Evolutionary conservation across 768 basidiomycete genomes (phyloP).

Genomic region (Imleria badia): DNA sequence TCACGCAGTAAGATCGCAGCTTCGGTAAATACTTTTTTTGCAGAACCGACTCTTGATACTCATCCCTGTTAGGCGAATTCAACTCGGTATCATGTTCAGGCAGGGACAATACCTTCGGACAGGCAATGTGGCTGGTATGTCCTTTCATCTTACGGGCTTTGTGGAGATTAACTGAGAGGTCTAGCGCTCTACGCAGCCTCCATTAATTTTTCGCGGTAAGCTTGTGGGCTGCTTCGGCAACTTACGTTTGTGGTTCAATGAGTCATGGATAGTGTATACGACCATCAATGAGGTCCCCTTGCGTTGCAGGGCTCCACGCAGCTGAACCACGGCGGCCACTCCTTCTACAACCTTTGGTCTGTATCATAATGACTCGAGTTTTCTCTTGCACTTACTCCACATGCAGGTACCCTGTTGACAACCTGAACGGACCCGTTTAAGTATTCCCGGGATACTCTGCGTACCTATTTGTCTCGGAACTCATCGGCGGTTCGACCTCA

Average conservation of each 20-base stretch:
- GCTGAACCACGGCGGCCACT: conserved; percentile 25
- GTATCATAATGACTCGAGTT: neutral
- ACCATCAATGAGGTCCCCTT: conserved; percentile 56
- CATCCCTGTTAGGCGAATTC: conserved; percentile 43
- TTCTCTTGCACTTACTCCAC: neutral
- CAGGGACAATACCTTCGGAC: conserved; percentile 50
- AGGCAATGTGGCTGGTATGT: conserved; percentile 52
- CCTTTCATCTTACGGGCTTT: neutral
- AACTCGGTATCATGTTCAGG: conserved; percentile 57
- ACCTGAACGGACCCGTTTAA: conserved; percentile 46
- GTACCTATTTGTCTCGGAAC: conserved; percentile 51
- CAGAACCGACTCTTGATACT: neutral
- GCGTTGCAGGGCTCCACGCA: conserved; percentile 50
- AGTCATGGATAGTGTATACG: conserved; percentile 39
- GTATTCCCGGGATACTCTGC: conserved; percentile 55
- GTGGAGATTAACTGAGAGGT: neutral
- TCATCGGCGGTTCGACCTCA: conserved; percentile 44
- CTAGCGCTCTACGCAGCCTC: conserved; percentile 30
- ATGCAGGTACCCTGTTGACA: conserved; percentile 48
- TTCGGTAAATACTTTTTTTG: conserved; percentile 33
- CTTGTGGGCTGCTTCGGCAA: neutral
- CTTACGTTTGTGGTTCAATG: neutral
- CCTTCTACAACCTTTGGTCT: conserved; percentile 49
- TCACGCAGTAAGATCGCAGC: conserved; percentile 42
- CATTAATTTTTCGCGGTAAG: conserved; percentile 48